A percentile compares a stretch with the other conserved stretches of the same genome.
Conservation (phyloP, 1,284 basidiomycete genomes). For the Phylloboletellus chloephorus region DNA sequence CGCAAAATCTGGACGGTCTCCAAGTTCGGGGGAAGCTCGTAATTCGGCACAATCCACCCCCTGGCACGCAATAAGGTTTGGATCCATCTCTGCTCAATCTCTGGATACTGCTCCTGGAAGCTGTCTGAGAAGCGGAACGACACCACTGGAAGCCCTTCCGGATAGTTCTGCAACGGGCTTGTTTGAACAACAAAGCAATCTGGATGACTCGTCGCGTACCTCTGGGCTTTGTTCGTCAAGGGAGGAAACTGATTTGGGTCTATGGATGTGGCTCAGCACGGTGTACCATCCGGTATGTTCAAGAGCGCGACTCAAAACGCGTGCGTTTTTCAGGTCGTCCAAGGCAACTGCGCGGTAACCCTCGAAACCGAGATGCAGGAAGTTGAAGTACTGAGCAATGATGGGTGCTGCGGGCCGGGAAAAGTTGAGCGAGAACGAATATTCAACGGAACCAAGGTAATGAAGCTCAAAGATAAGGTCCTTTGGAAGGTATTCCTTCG, state of each 20-base stretch:
- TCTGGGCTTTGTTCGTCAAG: constrained; percentile 51
- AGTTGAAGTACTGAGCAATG: constrained; percentile 90
- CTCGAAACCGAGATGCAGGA: constrained; percentile 78
- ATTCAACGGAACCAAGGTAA: constrained; percentile 61
- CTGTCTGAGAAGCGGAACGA: constrained; percentile 85
- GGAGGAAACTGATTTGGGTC: constrained; percentile 29
- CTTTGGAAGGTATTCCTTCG: constrained; percentile 72
- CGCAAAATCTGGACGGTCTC: constrained; percentile 76
- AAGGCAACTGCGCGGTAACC: constrained; percentile 76
- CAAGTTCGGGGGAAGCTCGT: constrained; percentile 70
- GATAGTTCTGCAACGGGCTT: constrained; percentile 47
- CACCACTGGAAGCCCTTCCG: constrained; percentile 84
- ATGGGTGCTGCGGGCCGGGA: constrained; percentile 88
- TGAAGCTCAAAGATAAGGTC: constrained; percentile 93
- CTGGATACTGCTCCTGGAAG: constrained; percentile 65
- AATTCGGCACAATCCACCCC: constrained; percentile 88
- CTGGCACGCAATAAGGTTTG: constrained; percentile 74
- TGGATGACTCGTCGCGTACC: constrained; percentile 33
- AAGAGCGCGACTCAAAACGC: constrained; percentile 80
- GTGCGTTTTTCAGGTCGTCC: constrained; percentile 77
- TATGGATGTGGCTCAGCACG: constrained; percentile 70
- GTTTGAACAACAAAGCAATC: constrained; percentile 7
- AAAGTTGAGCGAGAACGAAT: constrained; percentile 91
- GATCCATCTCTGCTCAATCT: constrained; percentile 84
- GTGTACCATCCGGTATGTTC: constrained; percentile 77